These are phyloP conservation scores for Aegilops longissima DNA, from an alignment of 176 grass and related monocot species.

Conservation along the genomic window DNA sequence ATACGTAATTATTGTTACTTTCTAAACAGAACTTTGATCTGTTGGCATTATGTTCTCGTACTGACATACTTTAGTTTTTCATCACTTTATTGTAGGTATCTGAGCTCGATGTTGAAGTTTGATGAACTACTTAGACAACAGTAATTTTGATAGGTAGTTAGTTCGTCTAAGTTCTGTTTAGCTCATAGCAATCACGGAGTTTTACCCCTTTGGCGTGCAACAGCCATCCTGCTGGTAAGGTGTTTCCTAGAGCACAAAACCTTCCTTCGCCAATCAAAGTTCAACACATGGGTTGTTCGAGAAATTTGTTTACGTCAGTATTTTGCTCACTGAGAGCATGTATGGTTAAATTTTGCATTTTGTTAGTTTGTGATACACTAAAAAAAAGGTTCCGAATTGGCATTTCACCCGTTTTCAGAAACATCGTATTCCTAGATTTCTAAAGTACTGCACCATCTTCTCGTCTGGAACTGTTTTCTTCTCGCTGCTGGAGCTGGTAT, in stretches of 20 bases:
- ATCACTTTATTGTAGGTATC: constrained; percentile 33
- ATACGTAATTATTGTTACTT: neutral
- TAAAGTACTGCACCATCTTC: too few relatives aligned
- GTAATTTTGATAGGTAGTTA: neutral
- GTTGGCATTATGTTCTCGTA: neutral
- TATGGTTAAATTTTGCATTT: neutral
- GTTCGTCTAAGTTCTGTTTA: neutral
- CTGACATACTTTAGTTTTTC: neutral
- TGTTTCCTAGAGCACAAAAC: neutral
- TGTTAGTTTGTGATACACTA: neutral
- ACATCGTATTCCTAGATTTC: neutral
- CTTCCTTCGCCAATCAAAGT: neutral
- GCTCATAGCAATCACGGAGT: neutral
- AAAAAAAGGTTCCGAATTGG: neutral
- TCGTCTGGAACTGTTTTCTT: too few relatives aligned
- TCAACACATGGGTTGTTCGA: neutral
- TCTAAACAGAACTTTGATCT: neutral
- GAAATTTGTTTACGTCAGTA: neutral
- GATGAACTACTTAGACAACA: neutral
- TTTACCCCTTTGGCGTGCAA: neutral
- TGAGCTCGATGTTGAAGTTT: neutral
- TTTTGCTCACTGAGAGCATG: neutral
- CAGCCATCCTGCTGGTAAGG: neutral
- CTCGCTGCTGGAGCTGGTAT: too few relatives aligned
- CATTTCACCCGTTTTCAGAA: neutral